These are phyloP conservation scores for Debaryomyces udenii DNA, from an alignment of 1,139 yeast species.

Conservation along the genomic window DNA sequence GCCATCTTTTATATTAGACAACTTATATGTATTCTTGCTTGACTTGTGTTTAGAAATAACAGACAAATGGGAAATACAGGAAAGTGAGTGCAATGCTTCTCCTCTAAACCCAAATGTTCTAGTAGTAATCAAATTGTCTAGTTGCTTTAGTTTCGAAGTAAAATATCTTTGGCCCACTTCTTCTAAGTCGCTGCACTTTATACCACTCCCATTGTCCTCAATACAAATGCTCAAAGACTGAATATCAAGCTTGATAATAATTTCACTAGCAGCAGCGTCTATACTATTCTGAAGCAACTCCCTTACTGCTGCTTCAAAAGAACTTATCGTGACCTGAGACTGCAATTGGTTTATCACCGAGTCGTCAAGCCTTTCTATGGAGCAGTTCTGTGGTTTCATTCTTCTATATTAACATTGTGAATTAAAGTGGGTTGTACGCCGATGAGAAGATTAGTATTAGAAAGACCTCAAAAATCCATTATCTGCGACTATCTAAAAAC, in stretches of 20 bases:
- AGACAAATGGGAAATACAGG: constrained; percentile 33
- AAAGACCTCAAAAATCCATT: too few species aligned
- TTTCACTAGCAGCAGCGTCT: constrained; percentile 69
- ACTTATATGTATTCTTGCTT: background rate
- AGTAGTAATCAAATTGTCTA: constrained; percentile 53
- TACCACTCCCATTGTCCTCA: constrained; percentile 79
- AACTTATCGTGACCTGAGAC: constrained; percentile 17
- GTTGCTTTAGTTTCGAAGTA: constrained; percentile 64
- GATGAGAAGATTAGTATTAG: too few species aligned
- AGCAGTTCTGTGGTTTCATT: background rate
- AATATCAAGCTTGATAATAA: constrained; percentile 66
- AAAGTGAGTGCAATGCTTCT: constrained; percentile 72
- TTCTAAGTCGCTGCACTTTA: constrained; percentile 57
- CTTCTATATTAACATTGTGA: background rate
- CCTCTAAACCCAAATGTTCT: constrained; percentile 80
- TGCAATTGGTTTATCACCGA: constrained; percentile 15
- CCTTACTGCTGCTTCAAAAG: constrained; percentile 52
- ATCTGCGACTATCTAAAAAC: too few species aligned
- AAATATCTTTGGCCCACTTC: constrained; percentile 66
- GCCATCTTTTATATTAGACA: background rate
- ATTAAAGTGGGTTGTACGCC: background rate
- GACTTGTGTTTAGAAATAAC: constrained; percentile 35
- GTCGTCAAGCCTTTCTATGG: constrained; percentile 15
- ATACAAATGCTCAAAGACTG: constrained; percentile 62
- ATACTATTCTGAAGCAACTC: constrained; percentile 80